phyloP scores from a whole-genome alignment of 1,284 basidiomycete genomes.

The Vanrija sp. region DNA sequence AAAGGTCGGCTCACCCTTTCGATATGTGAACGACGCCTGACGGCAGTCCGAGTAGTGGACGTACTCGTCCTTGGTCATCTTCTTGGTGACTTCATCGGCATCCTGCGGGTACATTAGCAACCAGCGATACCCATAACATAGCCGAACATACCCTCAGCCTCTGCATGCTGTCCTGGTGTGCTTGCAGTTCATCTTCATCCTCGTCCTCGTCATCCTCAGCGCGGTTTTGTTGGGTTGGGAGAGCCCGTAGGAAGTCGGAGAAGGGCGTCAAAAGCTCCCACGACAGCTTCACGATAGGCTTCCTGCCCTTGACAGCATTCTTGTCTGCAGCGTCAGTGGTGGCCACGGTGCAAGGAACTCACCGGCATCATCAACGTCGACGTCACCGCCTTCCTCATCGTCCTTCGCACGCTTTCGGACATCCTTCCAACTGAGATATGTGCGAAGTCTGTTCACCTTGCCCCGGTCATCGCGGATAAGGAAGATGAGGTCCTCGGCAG shows the following conservation, averaged over 20 bases:
- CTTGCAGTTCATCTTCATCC: slow-evolving; percentile 93
- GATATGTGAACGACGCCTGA: slow-evolving; percentile 94
- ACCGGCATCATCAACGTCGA: slow-evolving; percentile 58
- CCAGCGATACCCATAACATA: not conserved
- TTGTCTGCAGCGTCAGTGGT: slow-evolving; percentile 57
- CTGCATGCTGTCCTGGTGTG: slow-evolving; percentile 87
- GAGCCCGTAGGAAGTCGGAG: slow-evolving; percentile 65
- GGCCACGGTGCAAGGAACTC: not conserved
- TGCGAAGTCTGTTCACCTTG: slow-evolving; percentile 87
- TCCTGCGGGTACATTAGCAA: slow-evolving; percentile 55
- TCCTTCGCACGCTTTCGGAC: slow-evolving; percentile 94
- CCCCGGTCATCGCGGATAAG: slow-evolving; percentile 90
- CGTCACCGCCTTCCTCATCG: slow-evolving; percentile 58
- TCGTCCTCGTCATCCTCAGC: slow-evolving; percentile 79
- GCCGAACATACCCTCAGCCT: slow-evolving; percentile 62
- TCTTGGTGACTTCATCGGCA: slow-evolving; percentile 88
- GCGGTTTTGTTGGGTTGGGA: slow-evolving; percentile 35
- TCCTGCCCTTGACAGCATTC: slow-evolving; percentile 75
- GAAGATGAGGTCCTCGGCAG: slow-evolving; percentile 93
- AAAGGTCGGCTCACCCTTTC: slow-evolving; percentile 63
- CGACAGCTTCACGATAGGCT: slow-evolving; percentile 89
- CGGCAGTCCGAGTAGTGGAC: slow-evolving; percentile 96
- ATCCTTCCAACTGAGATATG: slow-evolving; percentile 97
- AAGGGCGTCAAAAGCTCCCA: slow-evolving; percentile 95
- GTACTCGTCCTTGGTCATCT: slow-evolving; percentile 96